These are phyloP conservation scores for Lentinula lateritia DNA, from an alignment of 768 basidiomycete species.

Conservation along the genomic window DNA sequence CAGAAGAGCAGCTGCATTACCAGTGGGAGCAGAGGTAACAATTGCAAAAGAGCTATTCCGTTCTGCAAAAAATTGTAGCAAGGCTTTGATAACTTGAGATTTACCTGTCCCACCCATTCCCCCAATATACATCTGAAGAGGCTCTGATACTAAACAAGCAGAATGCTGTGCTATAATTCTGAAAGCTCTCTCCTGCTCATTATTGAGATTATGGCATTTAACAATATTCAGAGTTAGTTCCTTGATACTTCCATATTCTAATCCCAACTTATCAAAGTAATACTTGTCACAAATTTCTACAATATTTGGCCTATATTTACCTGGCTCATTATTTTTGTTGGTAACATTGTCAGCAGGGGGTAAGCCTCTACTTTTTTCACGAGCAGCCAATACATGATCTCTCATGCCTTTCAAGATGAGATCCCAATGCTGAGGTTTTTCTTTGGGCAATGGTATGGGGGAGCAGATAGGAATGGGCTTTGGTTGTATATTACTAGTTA, in stretches of 20 bases:
- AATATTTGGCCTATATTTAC: neutral
- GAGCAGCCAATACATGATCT: no score
- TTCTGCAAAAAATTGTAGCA: constrained; percentile 7
- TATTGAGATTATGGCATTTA: constrained; percentile 8
- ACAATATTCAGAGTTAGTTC: constrained; percentile 6
- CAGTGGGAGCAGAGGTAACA: constrained; percentile 10
- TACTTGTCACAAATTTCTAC: neutral
- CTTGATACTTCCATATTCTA: neutral
- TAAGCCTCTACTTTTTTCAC: no score
- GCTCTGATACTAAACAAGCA: no score
- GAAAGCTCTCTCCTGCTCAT: constrained; percentile 18
- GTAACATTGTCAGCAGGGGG: no score
- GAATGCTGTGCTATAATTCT: no score
- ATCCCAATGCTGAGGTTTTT: no score
- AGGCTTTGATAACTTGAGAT: constrained; percentile 11
- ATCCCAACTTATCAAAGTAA: neutral
- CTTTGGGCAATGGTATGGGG: no score
- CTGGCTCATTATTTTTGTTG: no score
- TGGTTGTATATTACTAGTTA: no score
- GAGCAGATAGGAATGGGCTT: no score
- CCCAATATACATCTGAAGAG: constrained; percentile 12
- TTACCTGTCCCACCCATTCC: constrained; percentile 17
- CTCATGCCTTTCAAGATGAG: no score
- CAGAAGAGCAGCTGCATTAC: constrained; percentile 15
- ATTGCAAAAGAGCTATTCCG: neutral